These are phyloP conservation scores for Vanrija pseudolonga DNA, from an alignment of 1,284 basidiomycete genomes.

Conservation along the genomic window DNA sequence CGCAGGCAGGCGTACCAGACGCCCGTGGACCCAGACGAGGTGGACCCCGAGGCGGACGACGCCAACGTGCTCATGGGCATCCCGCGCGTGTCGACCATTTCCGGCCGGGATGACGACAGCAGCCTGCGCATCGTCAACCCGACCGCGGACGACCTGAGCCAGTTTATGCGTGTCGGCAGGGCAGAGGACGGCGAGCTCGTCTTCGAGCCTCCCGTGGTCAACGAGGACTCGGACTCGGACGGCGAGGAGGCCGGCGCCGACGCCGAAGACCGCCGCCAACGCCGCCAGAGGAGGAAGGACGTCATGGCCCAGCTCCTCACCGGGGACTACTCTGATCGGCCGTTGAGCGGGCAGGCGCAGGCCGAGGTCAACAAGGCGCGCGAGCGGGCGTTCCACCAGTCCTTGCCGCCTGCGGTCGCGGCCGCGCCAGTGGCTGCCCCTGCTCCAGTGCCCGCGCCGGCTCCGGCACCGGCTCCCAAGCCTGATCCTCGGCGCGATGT, in stretches of 20 bases:
- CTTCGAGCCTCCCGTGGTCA: constrained; percentile 30
- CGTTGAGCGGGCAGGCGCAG: constrained; percentile 3
- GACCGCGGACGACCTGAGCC: constrained; percentile 37
- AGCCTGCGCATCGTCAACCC: constrained; percentile 39
- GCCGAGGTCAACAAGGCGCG: not conserved
- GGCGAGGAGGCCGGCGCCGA: constrained; percentile 32
- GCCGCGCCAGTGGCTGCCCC: not conserved
- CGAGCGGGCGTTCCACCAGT: constrained; percentile 4
- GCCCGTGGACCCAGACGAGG: constrained; percentile 17
- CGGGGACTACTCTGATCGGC: constrained; percentile 19
- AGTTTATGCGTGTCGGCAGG: constrained; percentile 43
- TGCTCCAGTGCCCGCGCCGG: not conserved
- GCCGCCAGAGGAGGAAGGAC: constrained; percentile 6
- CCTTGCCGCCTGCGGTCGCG: constrained; percentile 1
- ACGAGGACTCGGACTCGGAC: constrained; percentile 12
- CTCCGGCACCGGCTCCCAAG: too few relatives aligned
- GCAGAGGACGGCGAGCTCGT: constrained; percentile 47
- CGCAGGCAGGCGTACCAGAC: constrained; percentile 27
- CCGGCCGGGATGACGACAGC: constrained; percentile 13
- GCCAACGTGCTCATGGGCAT: constrained; percentile 33
- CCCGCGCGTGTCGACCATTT: constrained; percentile 24
- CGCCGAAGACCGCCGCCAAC: constrained; percentile 20
- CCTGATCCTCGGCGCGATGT: not conserved
- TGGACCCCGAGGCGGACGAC: constrained; percentile 17
- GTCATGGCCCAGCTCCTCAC: constrained; percentile 12